phyloP scores from a whole-genome alignment of 768 basidiomycete species.

The Leccinum boreale region DNA sequence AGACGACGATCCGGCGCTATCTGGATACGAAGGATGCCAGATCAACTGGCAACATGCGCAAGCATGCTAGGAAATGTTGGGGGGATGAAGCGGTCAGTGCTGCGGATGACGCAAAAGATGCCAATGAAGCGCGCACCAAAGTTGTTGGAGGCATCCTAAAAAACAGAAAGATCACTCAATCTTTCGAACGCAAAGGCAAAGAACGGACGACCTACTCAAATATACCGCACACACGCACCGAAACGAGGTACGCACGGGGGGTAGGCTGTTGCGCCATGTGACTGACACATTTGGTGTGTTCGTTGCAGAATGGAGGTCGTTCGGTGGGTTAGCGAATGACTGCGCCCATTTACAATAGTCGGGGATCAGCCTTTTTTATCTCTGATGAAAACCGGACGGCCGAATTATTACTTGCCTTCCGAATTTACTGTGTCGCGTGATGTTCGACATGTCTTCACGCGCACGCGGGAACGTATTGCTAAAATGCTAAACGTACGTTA shows the following conservation, averaged over 20 bases:
- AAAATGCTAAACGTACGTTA: neutral
- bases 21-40: neutral
- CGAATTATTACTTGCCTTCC: neutral
- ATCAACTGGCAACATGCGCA: neutral
- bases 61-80: no score
- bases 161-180: no score
- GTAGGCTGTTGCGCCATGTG: neutral
- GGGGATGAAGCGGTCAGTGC: neutral
- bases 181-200: no score
- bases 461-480: neutral
- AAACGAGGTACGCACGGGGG: no score
- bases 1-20: neutral
- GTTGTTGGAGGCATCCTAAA: neutral
- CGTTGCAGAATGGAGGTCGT: neutral
- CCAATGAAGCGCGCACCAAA: neutral
- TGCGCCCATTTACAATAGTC: neutral
- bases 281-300: neutral
- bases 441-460: neutral
- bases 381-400: neutral
- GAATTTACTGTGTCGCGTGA: neutral
- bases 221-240: no score
- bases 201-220: no score
- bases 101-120: neutral
- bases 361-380: neutral
- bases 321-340: neutral